Evolutionary conservation across 208 protist genomes (phyloP), one percentile per base, ranked within the genome.

Genomic region (Trypanosoma cruzi): DNA sequence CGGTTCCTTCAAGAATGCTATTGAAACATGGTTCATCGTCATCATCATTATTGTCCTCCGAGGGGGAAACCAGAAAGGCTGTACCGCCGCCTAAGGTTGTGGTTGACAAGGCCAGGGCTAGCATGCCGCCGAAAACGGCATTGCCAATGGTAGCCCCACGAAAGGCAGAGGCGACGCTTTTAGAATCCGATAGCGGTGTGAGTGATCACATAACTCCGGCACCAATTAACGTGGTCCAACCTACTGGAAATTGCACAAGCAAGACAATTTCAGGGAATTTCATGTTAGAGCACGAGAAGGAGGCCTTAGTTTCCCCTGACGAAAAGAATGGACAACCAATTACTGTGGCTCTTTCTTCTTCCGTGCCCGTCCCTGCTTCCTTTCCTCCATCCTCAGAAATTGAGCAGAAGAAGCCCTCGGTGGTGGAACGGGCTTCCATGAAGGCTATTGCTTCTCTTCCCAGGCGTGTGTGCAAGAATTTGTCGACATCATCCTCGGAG

Each of bases 401-500:
- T 18, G 26, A 22, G 49, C 14, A 22, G 50, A 36, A 61, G 29
- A 16, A 22, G 40, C 24, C 55, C 42, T 24, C 31, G 2, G 40
- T 46, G 13, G 53, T 59, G 22, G 52, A 44, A 8, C n/a, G 53
- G 6, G 18, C 46, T 7, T n/a, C 29, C 18, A 18, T 31, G n/a
- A 68, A 53, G 31, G 28, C n/a, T 14, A n/a, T 50, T 5, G 28
- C 67, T 34, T 26, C 31, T 46, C 54, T 65, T 10, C 77, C 77
- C 10, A 64, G 36, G 40, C 80, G 75, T 8, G 73, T 73, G 8
- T 73, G 60, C 4, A 85, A 81, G 61, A 57, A 80, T 40, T 50
- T 85, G 29, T 77, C 69, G 59, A 88, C 83, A 26, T 85, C 79
- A 11, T 79, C 66, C 34, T 79, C 66, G 13, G 73, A 79, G n/a